Conservation (phyloP, 2,329 filamentous ascomycete species). For the Cladobotryum protrusum region DNA sequence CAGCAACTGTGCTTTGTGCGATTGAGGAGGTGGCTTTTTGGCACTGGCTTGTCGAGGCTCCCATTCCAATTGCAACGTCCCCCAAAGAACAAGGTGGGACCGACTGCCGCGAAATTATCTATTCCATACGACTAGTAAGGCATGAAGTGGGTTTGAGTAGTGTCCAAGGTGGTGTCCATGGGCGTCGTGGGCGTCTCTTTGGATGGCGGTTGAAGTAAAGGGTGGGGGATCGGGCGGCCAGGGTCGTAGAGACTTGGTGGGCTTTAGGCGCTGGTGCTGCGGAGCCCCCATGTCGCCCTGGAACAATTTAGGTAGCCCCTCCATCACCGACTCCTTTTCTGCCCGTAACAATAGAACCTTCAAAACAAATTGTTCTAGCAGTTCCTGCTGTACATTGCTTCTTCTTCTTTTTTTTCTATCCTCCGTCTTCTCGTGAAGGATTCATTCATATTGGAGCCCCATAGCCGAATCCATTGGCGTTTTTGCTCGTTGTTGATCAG, state of each 20-base stretch:
- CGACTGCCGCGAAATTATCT: too few species aligned
- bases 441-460: slow-evolving; percentile 16
- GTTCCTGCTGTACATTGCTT: slow-evolving; percentile 22
- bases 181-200: too few species aligned
- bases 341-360: slow-evolving; percentile 19
- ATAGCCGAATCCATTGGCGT: slow-evolving; percentile 15
- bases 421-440: slow-evolving; percentile 20
- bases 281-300: slow-evolving; percentile 23
- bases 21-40: neutral
- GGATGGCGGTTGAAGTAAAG: slow-evolving; percentile 6
- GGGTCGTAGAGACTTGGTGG: slow-evolving; percentile 2
- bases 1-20: neutral
- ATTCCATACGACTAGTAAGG: too few species aligned
- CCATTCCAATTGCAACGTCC: too few species aligned
- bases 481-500: neutral
- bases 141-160: too few species aligned
- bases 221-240: slow-evolving; percentile 12
- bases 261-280: slow-evolving; percentile 8
- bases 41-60: too few species aligned
- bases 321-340: slow-evolving; percentile 30
- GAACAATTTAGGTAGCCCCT: slow-evolving; percentile 35
- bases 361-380: slow-evolving; percentile 23
- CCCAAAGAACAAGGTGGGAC: too few species aligned
- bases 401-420: slow-evolving; percentile 15
- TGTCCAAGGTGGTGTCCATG: too few species aligned